Percentiles rank a stretch among this genome's conserved stretches.
These are phyloP conservation scores for Blastobotrys peoriensis DNA, from an alignment of 805 yeast genomes.

Conservation along the genomic window DNA sequence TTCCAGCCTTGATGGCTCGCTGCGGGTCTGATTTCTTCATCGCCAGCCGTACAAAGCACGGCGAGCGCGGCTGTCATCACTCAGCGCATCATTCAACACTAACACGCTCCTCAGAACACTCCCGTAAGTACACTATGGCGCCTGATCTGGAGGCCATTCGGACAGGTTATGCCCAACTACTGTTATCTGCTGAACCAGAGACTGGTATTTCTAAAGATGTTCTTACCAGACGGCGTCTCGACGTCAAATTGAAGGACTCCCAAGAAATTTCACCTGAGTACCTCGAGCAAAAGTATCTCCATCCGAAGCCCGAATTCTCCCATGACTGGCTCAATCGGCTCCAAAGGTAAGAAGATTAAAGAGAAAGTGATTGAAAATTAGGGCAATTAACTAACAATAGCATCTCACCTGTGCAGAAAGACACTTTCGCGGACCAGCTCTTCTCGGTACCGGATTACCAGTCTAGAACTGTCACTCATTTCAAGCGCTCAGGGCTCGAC, in stretches of 20 bases:
- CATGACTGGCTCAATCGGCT: slow-evolving; percentile 68
- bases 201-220: background rate
- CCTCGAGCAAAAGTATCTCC: slow-evolving; percentile 43
- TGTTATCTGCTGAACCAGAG: background rate
- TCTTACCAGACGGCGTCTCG: background rate
- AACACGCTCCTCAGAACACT: too few relatives aligned
- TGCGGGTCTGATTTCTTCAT: too few relatives aligned
- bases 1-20: too few relatives aligned
- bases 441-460: slow-evolving; percentile 54
- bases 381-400: slow-evolving; percentile 18
- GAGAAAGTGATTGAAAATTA: too few relatives aligned
- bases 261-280: slow-evolving; percentile 12
- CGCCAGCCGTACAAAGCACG: too few relatives aligned
- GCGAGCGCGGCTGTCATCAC: too few relatives aligned
- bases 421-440: slow-evolving; percentile 41
- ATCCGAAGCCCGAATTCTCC: slow-evolving; percentile 56
- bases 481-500: slow-evolving; percentile 66
- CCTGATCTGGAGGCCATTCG: too few relatives aligned
- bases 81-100: too few relatives aligned
- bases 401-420: too few relatives aligned
- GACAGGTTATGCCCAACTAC: too few relatives aligned
- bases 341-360: slow-evolving; percentile 38
- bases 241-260: background rate
- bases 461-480: slow-evolving; percentile 58
- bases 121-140: too few relatives aligned